Evolutionary conservation across 139 green algal species (phyloP).

Genomic region (Tetradesmus lagerheimii): DNA sequence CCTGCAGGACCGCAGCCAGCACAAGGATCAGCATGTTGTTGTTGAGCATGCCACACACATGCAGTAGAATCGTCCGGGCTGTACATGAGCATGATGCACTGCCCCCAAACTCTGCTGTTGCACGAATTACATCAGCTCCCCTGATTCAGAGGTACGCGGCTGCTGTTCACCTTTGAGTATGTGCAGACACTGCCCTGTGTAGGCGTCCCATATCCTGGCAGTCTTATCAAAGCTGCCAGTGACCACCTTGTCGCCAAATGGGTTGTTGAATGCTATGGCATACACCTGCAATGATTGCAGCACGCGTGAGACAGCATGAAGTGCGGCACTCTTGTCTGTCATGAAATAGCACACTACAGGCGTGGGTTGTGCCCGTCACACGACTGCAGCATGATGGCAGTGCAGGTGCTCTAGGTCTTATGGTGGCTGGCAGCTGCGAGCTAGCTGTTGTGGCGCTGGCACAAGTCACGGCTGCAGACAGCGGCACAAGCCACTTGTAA

Average conservation of each 20-base stretch:
- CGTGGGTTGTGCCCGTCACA: too few relatives aligned
- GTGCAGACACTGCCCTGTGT: conserved; percentile 76
- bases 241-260: conserved; percentile 81
- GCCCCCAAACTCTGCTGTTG: too few relatives aligned
- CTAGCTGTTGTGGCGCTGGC: too few relatives aligned
- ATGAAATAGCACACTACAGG: too few relatives aligned
- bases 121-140: neutral
- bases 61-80: too few relatives aligned
- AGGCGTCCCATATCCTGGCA: conserved; percentile 75
- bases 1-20: conserved; percentile 43
- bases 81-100: too few relatives aligned
- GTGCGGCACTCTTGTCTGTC: neutral
- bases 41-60: neutral
- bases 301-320: neutral
- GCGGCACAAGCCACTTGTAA: too few relatives aligned
- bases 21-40: neutral
- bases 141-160: neutral
- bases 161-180: conserved; percentile 63
- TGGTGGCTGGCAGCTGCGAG: too few relatives aligned
- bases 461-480: too few relatives aligned
- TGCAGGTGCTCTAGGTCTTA: too few relatives aligned
- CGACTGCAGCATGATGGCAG: too few relatives aligned
- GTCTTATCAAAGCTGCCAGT: conserved; percentile 86
- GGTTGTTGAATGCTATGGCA: conserved; percentile 87
- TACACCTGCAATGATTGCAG: conserved; percentile 68